Percentiles rank a stretch among this genome's conserved stretches.
Conservation (phyloP, 345 rosid genomes). For the Murraya paniculata region DNA sequence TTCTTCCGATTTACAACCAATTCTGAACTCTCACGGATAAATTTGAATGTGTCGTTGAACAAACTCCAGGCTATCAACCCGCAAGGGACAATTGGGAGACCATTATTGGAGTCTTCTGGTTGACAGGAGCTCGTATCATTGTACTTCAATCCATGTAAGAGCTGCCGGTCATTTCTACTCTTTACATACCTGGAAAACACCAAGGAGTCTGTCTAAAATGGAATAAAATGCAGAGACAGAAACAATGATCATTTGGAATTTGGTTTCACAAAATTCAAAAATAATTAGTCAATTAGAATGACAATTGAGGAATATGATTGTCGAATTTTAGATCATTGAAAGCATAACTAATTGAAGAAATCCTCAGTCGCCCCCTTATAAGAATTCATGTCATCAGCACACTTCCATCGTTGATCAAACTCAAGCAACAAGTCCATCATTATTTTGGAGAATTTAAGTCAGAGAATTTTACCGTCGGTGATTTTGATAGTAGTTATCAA, state of each 20-base stretch:
- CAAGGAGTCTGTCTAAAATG: not conserved
- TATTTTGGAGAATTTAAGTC: not conserved
- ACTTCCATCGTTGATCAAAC: conserved; percentile 10
- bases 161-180: conserved; percentile 79
- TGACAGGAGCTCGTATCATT: conserved; percentile 60
- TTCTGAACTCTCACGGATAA: conserved; percentile 42
- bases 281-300: not conserved
- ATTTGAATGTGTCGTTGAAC: conserved; percentile 71
- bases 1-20: conserved; percentile 53
- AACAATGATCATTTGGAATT: not conserved
- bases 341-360: not conserved
- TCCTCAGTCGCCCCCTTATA: not conserved
- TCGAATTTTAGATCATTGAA: not conserved
- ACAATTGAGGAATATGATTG: not conserved
- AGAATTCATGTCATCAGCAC: not conserved
- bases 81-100: conserved; percentile 69
- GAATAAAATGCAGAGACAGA: conserved; percentile 4
- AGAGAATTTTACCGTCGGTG: conserved; percentile 61
- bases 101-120: conserved; percentile 58
- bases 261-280: not conserved
- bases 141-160: conserved; percentile 50
- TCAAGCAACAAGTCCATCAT: conserved; percentile 2
- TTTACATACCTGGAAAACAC: conserved; percentile 61
- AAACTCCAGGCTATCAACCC: conserved; percentile 89
- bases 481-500: conserved; percentile 85